phyloP scores from a whole-genome alignment of 1,284 basidiomycete genomes.

The Tetrapyrgos nigripes region DNA sequence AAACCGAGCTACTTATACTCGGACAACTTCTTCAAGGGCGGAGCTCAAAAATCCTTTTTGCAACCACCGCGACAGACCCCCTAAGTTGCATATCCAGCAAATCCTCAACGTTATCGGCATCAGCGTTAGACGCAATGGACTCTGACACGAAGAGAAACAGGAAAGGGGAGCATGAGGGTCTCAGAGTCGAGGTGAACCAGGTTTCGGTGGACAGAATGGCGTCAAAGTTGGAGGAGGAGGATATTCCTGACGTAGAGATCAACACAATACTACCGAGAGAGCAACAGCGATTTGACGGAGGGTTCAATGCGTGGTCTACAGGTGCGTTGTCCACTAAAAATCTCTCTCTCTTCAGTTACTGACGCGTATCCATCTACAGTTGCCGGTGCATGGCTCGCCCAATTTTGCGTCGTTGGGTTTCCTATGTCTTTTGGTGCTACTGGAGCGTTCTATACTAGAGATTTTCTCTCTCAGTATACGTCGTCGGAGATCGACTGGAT shows the following conservation, averaged over 20 bases:
- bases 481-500: slow-evolving; percentile 14
- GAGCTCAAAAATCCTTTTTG: no score
- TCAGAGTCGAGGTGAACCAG: background rate
- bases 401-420: slow-evolving; percentile 1
- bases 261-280: no score
- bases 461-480: slow-evolving; percentile 1
- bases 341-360: background rate
- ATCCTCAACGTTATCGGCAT: no score
- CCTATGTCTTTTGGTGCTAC: slow-evolving; percentile 3
- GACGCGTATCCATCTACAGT: background rate
- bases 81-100: no score
- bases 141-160: background rate
- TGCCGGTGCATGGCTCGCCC: background rate
- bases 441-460: background rate
- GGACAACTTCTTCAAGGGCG: no score
- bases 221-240: background rate
- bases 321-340: background rate
- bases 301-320: background rate
- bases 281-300: background rate
- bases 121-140: no score
- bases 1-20: no score
- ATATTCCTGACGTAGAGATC: background rate
- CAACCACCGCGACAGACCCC: no score
- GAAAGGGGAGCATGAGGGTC: background rate
- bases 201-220: background rate